These are phyloP conservation scores for Globisporangium cylindrosporum DNA, from an alignment of 352 stramenopile species.

Conservation along the genomic window DNA sequence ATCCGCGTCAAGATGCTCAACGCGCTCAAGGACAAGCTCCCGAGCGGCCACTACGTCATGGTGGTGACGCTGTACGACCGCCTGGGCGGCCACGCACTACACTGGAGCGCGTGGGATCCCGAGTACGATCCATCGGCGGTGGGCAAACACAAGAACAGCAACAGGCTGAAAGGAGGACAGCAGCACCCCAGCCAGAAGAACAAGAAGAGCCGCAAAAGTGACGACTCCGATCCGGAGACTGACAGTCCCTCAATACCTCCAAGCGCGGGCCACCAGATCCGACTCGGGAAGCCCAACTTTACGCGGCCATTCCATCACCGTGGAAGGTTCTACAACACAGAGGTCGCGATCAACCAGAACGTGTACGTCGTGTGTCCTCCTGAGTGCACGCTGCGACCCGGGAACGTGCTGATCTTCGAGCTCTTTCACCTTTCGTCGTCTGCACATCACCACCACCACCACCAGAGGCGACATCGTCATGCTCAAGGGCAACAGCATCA, in stretches of 20 bases:
- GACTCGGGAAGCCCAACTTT: constrained; percentile 37
- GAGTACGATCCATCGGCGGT: constrained; percentile 20
- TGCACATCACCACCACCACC: constrained; percentile 4
- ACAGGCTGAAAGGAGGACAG: constrained; percentile 8
- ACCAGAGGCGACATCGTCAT: constrained; percentile 5
- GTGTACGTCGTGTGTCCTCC: constrained; percentile 78
- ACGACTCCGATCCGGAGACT: neutral
- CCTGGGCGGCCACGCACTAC: constrained; percentile 71
- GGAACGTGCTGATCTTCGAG: constrained; percentile 55
- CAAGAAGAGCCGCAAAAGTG: constrained; percentile 3
- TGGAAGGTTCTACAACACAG: constrained; percentile 85
- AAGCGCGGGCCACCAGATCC: constrained; percentile 3
- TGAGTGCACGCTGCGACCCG: constrained; percentile 49
- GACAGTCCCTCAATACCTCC: neutral
- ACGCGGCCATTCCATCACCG: constrained; percentile 74
- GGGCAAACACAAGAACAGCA: neutral
- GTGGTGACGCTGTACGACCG: constrained; percentile 85
- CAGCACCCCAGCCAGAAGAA: constrained; percentile 4
- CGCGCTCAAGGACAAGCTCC: constrained; percentile 85
- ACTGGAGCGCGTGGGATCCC: constrained; percentile 71
- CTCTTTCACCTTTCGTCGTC: constrained; percentile 32
- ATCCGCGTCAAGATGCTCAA: constrained; percentile 60
- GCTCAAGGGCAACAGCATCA: neutral
- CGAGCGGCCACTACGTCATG: constrained; percentile 72
- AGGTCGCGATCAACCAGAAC: constrained; percentile 75